These are phyloP conservation scores for Globisporangium megalacanthum DNA, from an alignment of 352 stramenopile genomes.

Conservation along the genomic window DNA sequence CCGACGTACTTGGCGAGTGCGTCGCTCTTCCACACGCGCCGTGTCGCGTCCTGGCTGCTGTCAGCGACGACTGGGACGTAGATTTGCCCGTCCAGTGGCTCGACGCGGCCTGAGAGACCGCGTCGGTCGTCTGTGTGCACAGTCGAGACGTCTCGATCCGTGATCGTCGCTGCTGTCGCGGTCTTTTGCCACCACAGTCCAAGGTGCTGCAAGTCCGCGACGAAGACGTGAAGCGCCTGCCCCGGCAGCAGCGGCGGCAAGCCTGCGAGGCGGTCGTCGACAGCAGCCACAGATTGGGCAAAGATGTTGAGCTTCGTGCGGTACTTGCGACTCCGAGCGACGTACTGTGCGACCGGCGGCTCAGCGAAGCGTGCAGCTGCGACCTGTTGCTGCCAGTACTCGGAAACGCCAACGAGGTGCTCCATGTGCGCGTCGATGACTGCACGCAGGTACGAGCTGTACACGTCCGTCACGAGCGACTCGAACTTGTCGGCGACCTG, in stretches of 20 bases:
- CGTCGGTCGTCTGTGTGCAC: conserved; percentile 50
- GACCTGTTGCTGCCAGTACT: conserved; percentile 62
- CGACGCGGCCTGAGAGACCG: conserved; percentile 31
- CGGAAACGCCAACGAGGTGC: conserved; percentile 36
- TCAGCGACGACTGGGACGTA: conserved; percentile 45
- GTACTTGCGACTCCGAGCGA: conserved; percentile 51
- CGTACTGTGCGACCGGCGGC: conserved; percentile 27
- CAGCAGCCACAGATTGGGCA: conserved; percentile 35
- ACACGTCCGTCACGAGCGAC: conserved; percentile 51
- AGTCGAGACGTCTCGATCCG: conserved; percentile 51
- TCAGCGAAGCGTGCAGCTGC: conserved; percentile 13
- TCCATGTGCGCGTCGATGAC: conserved; percentile 59
- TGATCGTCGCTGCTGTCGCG: conserved; percentile 26
- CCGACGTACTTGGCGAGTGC: conserved; percentile 47
- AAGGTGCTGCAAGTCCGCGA: conserved; percentile 41
- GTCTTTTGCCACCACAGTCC: conserved; percentile 71
- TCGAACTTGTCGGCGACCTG: conserved; percentile 59
- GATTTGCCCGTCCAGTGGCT: conserved; percentile 61
- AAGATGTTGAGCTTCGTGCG: conserved; percentile 62
- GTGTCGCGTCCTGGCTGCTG: conserved; percentile 27
- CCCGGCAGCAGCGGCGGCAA: conserved; percentile 27
- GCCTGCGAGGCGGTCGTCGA: conserved; percentile 37
- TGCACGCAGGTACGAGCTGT: conserved; percentile 41
- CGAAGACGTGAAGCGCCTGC: conserved; percentile 41
- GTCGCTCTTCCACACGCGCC: conserved; percentile 28